A percentile compares a stretch with the other conserved stretches of the same genome.
These are phyloP conservation scores for Suillus tomentosus DNA, from an alignment of 768 basidiomycete genomes.

Conservation along the genomic window DNA sequence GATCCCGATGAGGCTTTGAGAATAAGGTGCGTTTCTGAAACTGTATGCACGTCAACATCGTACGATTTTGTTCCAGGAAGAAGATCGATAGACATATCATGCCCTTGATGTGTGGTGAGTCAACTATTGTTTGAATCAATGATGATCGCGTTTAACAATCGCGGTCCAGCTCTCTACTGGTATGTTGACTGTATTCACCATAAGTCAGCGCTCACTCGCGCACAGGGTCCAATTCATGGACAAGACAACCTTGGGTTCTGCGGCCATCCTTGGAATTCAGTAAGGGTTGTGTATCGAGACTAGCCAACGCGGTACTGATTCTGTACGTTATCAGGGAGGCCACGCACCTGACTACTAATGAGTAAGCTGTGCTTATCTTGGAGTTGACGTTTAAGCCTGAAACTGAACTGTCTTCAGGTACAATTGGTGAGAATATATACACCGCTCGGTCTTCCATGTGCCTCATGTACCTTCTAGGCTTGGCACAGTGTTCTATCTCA, in stretches of 20 bases:
- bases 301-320: neutral
- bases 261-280: constrained; percentile 68
- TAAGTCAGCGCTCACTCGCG: neutral
- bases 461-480: constrained; percentile 29
- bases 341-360: constrained; percentile 60
- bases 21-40: constrained; percentile 40
- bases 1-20: constrained; percentile 50
- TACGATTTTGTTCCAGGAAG: constrained; percentile 26
- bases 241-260: constrained; percentile 62
- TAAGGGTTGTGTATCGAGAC: constrained; percentile 24
- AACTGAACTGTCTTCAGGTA: neutral
- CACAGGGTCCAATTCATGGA: constrained; percentile 71
- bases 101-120: constrained; percentile 65
- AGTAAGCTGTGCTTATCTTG: constrained; percentile 39
- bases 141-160: neutral
- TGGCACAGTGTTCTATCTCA: constrained; percentile 67
- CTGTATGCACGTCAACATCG: neutral
- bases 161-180: constrained; percentile 49
- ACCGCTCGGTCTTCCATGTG: neutral
- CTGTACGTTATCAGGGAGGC: constrained; percentile 40
- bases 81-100: constrained; percentile 67
- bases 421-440: constrained; percentile 8
- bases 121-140: neutral
- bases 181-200: constrained; percentile 23
- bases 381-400: neutral